Conservation (phyloP, 768 basidiomycete genomes). For the Hebeloma cylindrosporum region DNA sequence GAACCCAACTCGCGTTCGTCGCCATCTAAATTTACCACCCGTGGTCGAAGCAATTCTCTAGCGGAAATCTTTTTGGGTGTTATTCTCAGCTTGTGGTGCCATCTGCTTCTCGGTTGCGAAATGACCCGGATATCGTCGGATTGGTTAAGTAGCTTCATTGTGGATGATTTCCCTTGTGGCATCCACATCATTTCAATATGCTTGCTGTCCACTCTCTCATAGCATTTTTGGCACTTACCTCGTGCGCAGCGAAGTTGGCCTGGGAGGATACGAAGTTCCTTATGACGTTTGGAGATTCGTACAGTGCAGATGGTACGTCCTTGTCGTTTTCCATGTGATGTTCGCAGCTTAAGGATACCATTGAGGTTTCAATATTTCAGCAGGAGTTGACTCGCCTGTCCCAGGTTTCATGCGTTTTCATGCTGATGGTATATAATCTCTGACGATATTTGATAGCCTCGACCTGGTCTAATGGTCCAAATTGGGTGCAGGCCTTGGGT, state of each 20-base stretch:
- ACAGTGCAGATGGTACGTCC: slow-evolving; percentile 47
- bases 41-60: no score
- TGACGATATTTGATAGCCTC: neutral
- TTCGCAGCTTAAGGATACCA: neutral
- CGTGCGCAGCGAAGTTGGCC: slow-evolving; percentile 33
- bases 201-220: neutral
- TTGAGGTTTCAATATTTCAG: slow-evolving; percentile 57
- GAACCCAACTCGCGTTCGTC: no score
- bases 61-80: no score
- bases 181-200: neutral
- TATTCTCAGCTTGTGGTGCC: no score
- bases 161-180: no score
- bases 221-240: neutral
- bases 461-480: slow-evolving; percentile 63
- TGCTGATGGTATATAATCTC: no score
- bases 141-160: no score
- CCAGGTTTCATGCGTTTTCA: slow-evolving; percentile 52
- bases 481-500: slow-evolving; percentile 61
- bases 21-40: no score
- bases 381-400: slow-evolving; percentile 49
- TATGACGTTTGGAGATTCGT: slow-evolving; percentile 65
- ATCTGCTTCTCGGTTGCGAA: no score
- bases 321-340: neutral
- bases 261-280: slow-evolving; percentile 57
- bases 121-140: no score